Conservation (phyloP, 2,329 filamentous ascomycete species). For the Colletotrichum graminicola region DNA sequence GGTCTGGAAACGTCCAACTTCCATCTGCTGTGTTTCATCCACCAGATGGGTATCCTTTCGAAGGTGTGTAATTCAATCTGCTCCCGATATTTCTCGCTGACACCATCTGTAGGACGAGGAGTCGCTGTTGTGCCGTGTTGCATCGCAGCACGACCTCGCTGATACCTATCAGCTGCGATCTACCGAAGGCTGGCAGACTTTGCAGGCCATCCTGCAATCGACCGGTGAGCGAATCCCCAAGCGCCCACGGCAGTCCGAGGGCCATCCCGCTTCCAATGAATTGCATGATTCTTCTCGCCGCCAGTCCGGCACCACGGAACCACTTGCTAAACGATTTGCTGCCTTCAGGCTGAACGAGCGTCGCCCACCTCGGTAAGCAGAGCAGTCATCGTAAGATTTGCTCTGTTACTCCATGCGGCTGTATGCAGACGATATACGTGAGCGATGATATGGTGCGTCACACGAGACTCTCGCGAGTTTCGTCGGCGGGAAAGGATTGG, state of each 20-base stretch:
- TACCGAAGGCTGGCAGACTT: slow-evolving; percentile 92
- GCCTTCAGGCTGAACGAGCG: slow-evolving; percentile 71
- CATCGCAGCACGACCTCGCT: slow-evolving; percentile 82
- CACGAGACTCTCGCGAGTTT: not conserved
- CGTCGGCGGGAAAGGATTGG: not conserved
- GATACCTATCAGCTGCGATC: slow-evolving; percentile 87
- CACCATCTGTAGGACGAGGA: slow-evolving; percentile 80
- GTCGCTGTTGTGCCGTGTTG: slow-evolving; percentile 85
- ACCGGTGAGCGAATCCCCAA: slow-evolving; percentile 96
- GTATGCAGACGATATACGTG: slow-evolving; percentile 11
- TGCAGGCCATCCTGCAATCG: slow-evolving; percentile 93
- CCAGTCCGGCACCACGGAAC: slow-evolving; percentile 56
- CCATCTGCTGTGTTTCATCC: slow-evolving; percentile 90
- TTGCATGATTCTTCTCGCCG: slow-evolving; percentile 45
- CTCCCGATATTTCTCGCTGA: not conserved
- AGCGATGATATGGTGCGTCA: not conserved
- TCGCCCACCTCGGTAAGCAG: slow-evolving; percentile 39
- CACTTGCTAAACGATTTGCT: slow-evolving; percentile 75
- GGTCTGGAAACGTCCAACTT: slow-evolving; percentile 88
- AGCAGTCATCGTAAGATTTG: slow-evolving; percentile 12
- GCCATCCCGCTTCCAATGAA: slow-evolving; percentile 48
- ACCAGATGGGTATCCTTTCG: slow-evolving; percentile 82
- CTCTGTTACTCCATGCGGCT: slow-evolving; percentile 2
- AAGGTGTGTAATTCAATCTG: slow-evolving; percentile 72
- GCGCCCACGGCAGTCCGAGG: slow-evolving; percentile 64